Conservation (phyloP, 2,329 filamentous ascomycete species). For the Taxawa tesnikishii region DNA sequence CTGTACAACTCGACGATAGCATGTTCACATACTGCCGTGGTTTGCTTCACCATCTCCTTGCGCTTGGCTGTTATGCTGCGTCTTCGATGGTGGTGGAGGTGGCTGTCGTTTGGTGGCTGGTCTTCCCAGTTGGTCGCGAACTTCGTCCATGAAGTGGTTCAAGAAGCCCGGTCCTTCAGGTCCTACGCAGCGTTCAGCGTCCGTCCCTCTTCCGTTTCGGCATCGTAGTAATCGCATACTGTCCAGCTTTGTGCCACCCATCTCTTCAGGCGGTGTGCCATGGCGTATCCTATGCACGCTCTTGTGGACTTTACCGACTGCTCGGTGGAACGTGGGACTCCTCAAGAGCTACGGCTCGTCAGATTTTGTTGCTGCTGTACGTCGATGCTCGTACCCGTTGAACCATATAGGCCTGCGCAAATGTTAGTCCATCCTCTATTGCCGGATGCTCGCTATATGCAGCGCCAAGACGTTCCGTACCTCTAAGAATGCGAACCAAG, state of each 20-base stretch:
- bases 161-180: constrained; percentile 25
- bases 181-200: background rate
- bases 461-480: background rate
- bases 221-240: constrained; percentile 12
- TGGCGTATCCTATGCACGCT: constrained; percentile 30
- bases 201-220: background rate
- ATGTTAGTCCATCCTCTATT: constrained; percentile 3
- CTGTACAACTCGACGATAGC: too few species aligned
- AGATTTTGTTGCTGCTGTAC: constrained; percentile 13
- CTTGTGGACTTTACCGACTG: constrained; percentile 37
- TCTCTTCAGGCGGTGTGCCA: constrained; percentile 36
- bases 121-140: constrained; percentile 28
- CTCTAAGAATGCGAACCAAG: constrained; percentile 6
- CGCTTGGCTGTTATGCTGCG: background rate
- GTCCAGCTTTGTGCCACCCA: constrained; percentile 36
- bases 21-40: background rate
- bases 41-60: background rate
- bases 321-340: constrained; percentile 42
- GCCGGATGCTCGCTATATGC: constrained; percentile 1
- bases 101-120: background rate
- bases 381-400: constrained; percentile 4
- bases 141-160: constrained; percentile 40
- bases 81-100: background rate
- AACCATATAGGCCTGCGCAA: constrained; percentile 6
- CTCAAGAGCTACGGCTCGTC: constrained; percentile 32